Conservation (phyloP, 164 flowering plant species). For the Sedum album region DNA sequence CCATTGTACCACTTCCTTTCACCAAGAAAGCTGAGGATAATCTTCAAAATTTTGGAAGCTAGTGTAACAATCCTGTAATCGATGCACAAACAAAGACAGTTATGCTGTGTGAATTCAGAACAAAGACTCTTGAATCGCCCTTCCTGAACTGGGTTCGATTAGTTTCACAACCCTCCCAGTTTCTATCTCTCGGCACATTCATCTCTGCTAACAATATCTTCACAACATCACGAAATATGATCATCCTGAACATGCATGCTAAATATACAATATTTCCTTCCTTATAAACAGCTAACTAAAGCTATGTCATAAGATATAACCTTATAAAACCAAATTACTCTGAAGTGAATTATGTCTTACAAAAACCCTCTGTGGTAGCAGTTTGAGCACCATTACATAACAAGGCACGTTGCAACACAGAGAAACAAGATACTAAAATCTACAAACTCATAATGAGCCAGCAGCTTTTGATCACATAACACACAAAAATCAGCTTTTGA, state of each 20-base stretch:
- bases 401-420: background rate
- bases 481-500: too few relatives aligned
- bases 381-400: background rate
- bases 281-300: background rate
- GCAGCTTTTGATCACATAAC: too few relatives aligned
- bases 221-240: background rate
- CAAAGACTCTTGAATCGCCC: slow-evolving; percentile 45
- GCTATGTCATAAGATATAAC: background rate
- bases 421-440: too few relatives aligned
- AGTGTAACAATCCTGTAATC: slow-evolving; percentile 78
- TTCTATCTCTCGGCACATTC: slow-evolving; percentile 14
- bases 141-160: slow-evolving; percentile 38
- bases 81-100: slow-evolving; percentile 72
- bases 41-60: slow-evolving; percentile 44
- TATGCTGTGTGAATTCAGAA: slow-evolving; percentile 46
- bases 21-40: slow-evolving; percentile 43
- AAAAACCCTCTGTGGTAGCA: background rate
- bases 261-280: background rate
- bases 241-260: background rate
- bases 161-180: slow-evolving; percentile 33
- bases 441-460: too few relatives aligned
- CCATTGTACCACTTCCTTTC: slow-evolving; percentile 40
- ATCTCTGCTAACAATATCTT: background rate
- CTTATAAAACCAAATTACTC: background rate
- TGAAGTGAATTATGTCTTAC: background rate